Conservation (phyloP, 768 basidiomycete species). For the Galerina marginata region DNA sequence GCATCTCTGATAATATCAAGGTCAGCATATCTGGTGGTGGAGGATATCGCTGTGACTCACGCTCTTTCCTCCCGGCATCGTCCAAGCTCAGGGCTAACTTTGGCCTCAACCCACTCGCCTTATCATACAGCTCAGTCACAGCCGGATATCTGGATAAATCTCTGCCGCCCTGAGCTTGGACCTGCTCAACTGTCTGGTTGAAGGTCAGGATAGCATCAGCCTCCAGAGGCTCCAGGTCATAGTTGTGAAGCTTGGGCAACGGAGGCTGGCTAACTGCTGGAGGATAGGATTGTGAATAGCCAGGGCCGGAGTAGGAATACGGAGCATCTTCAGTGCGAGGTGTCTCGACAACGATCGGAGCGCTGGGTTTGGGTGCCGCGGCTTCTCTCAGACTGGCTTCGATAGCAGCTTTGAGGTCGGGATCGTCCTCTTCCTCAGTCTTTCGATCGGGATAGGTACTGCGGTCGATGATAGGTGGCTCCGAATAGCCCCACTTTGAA, state of each 20-base stretch:
- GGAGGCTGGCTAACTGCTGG: slow-evolving; percentile 44
- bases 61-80: slow-evolving; percentile 85
- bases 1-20: slow-evolving; percentile 59
- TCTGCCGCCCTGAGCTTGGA: slow-evolving; percentile 74
- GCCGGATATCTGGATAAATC: slow-evolving; percentile 85
- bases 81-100: slow-evolving; percentile 85
- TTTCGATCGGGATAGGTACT: slow-evolving; percentile 46
- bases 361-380: slow-evolving; percentile 77
- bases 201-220: slow-evolving; percentile 89
- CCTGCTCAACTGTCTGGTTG: slow-evolving; percentile 87
- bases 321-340: slow-evolving; percentile 49
- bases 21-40: background rate
- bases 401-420: slow-evolving; percentile 91
- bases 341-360: slow-evolving; percentile 66
- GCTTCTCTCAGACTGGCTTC: slow-evolving; percentile 93
- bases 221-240: slow-evolving; percentile 85
- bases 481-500: slow-evolving; percentile 64
- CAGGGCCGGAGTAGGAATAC: slow-evolving; percentile 39
- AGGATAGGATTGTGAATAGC: slow-evolving; percentile 53
- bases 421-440: slow-evolving; percentile 78
- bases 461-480: slow-evolving; percentile 73
- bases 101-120: slow-evolving; percentile 76
- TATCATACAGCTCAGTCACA: slow-evolving; percentile 84
- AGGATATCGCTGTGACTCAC: slow-evolving; percentile 42
- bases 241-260: slow-evolving; percentile 65